Evolutionary conservation across 768 basidiomycete genomes (phyloP).

Genomic region (Amanita molliuscula): DNA sequence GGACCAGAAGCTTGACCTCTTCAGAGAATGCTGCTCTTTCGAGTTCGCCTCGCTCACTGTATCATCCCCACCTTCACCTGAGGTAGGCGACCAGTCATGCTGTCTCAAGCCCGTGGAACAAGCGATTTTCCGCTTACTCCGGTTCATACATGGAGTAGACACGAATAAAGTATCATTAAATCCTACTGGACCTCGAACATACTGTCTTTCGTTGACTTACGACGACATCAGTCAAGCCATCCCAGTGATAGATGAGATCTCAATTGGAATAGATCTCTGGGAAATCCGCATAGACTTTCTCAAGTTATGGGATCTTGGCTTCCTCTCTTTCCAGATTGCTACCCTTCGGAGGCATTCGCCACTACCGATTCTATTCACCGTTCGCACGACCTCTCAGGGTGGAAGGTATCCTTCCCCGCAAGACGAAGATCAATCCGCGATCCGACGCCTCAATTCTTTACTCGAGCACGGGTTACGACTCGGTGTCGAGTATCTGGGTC

Average conservation of each 20-base stretch:
- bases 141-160: conserved; percentile 50
- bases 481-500: conserved; percentile 69
- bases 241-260: conserved; percentile 43
- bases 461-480: conserved; percentile 40
- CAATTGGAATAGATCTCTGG: conserved; percentile 60
- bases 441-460: conserved; percentile 42
- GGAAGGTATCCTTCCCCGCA: conserved; percentile 55
- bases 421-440: conserved; percentile 38
- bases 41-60: conserved; percentile 55
- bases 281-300: conserved; percentile 72
- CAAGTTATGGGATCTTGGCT: conserved; percentile 28
- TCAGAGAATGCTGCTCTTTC: conserved; percentile 50
- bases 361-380: conserved; percentile 68
- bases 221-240: conserved; percentile 55
- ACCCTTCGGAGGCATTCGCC: conserved; percentile 49
- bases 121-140: conserved; percentile 60
- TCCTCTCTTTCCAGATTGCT: conserved; percentile 57
- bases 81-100: conserved; percentile 10
- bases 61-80: conserved; percentile 14
- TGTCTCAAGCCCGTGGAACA: conserved; percentile 24
- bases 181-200: conserved; percentile 36
- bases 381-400: conserved; percentile 62
- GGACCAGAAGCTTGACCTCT: conserved; percentile 53
- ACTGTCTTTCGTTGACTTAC: conserved; percentile 68
- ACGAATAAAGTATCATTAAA: conserved; percentile 37